Conservation (phyloP, 192 early-diverging fungal genomes). For the Linnemannia hyalina region DNA sequence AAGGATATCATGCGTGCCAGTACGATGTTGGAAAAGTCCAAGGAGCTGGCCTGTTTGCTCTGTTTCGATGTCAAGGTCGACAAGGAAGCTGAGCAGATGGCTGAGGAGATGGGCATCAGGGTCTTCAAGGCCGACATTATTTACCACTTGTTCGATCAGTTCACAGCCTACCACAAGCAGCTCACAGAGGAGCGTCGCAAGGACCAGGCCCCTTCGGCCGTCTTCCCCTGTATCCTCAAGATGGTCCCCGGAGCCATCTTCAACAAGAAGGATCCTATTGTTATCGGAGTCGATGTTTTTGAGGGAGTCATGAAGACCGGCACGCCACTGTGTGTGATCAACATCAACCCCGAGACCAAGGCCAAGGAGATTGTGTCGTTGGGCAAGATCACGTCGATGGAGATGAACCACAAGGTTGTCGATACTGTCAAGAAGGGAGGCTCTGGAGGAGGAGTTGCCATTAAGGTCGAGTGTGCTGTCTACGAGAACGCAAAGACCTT, state of each 20-base stretch:
- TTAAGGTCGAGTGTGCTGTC: conserved; percentile 89
- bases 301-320: conserved; percentile 91
- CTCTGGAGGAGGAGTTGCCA: conserved; percentile 87
- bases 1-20: conserved; percentile 94
- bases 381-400: conserved; percentile 93
- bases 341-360: conserved; percentile 78
- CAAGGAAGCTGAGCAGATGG: conserved; percentile 91
- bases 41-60: conserved; percentile 86
- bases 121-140: conserved; percentile 98
- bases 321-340: conserved; percentile 93
- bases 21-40: conserved; percentile 93
- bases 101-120: conserved; percentile 91
- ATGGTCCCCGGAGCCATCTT: conserved; percentile 93
- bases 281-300: conserved; percentile 95
- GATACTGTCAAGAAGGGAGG: conserved; percentile 87
- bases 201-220: conserved; percentile 88
- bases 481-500: conserved; percentile 91
- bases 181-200: conserved; percentile 88
- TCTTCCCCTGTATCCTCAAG: conserved; percentile 96
- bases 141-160: conserved; percentile 98
- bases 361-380: conserved; percentile 77
- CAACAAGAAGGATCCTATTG: conserved; percentile 95
- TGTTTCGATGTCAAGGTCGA: conserved; percentile 94
- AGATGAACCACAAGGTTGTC: conserved; percentile 90
- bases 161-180: conserved; percentile 81